Percentiles rank a stretch among this genome's conserved stretches.
Evolutionary conservation across 2,329 filamentous ascomycete genomes (phyloP).

Genomic region (Aspergillus cejpii): DNA sequence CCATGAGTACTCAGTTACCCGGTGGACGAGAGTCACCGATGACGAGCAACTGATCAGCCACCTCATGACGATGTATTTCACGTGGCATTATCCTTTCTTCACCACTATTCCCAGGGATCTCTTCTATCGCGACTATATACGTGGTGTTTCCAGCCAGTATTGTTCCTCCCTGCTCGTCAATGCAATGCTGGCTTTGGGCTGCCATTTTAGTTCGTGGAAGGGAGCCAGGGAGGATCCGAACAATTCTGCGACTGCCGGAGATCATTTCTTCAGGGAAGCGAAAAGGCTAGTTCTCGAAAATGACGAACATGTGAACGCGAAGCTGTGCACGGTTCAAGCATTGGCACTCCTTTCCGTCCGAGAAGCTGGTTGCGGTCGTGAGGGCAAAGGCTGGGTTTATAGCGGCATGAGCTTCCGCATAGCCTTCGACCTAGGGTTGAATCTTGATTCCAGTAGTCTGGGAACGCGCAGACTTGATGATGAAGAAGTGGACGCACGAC

Average conservation of each 20-base stretch:
- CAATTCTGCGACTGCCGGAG: conserved; percentile 79
- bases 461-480: conserved; percentile 61
- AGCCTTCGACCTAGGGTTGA: conserved; percentile 88
- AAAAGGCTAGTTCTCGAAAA: conserved; percentile 84
- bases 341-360: conserved; percentile 91
- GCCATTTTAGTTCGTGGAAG: conserved; percentile 76
- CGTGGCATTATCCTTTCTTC: conserved; percentile 96
- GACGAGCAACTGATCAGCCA: conserved; percentile 75
- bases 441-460: conserved; percentile 68
- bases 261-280: conserved; percentile 92
- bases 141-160: conserved; percentile 64
- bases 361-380: conserved; percentile 87
- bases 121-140: conserved; percentile 78
- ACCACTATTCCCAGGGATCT: conserved; percentile 78
- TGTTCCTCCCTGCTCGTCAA: conserved; percentile 89
- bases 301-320: conserved; percentile 86
- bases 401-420: conserved; percentile 98
- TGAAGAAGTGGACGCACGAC: conserved; percentile 77
- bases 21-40: conserved; percentile 80
- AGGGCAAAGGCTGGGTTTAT: conserved; percentile 96
- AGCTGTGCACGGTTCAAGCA: conserved; percentile 84
- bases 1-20: conserved; percentile 64
- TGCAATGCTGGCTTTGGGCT: conserved; percentile 85
- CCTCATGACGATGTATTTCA: conserved; percentile 95
- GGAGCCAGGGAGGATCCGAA: conserved; percentile 64